Conservation (phyloP, 2,329 filamentous ascomycete genomes). For the Corinectria fuckeliana region DNA sequence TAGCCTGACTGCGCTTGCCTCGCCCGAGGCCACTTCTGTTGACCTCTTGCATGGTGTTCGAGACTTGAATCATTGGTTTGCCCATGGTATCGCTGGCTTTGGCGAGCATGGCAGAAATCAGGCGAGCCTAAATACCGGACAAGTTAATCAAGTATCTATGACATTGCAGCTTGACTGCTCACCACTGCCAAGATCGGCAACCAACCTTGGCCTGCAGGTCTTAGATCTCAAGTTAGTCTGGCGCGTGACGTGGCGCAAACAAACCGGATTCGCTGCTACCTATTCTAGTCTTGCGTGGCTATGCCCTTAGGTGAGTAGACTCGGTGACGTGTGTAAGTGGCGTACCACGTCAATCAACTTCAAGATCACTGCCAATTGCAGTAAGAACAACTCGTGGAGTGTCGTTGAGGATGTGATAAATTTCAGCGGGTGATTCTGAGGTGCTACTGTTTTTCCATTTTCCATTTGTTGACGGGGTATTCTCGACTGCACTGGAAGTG, state of each 20-base stretch:
- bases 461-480: background rate
- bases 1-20: background rate
- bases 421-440: background rate
- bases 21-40: background rate
- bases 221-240: background rate
- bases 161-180: too few relatives aligned
- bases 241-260: background rate
- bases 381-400: constrained; percentile 1
- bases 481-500: background rate
- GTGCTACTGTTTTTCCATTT: background rate
- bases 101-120: background rate
- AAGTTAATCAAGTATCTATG: background rate
- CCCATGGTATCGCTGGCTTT: background rate
- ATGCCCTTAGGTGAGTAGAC: background rate
- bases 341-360: background rate
- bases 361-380: too few relatives aligned
- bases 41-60: background rate
- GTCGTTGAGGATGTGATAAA: background rate
- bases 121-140: background rate
- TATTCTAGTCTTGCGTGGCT: constrained; percentile 8
- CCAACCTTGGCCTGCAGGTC: background rate
- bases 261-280: background rate
- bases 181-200: background rate
- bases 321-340: background rate
- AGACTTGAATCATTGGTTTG: background rate